Base-by-base conservation (phyloP, 768 basidiomycete species). In the Suillus subalutaceus region DNA sequence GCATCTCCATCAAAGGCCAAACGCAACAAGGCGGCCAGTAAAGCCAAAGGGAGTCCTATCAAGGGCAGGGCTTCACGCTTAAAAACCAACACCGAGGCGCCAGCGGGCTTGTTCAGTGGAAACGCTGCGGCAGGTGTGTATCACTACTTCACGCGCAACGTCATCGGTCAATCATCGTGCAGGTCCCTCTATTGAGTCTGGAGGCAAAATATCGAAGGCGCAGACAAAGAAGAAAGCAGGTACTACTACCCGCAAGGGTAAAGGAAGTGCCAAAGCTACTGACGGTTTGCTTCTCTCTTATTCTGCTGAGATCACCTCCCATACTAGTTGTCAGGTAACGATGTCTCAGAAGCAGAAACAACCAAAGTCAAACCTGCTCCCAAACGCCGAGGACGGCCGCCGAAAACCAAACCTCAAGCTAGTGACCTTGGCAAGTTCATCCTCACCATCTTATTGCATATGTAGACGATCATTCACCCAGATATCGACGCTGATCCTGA, bases 351-450 rank as follows among this genome's bases (percentile, higher is more conserved):
- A 16, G 55, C 38, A 71, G 71, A 37, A 9, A 62, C 63, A 4
- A 3, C 26, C 6, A 7, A 13, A 2, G 9, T 55, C 37, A 65
- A 67, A 26, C 63, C 72, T 44, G 18, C 66, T 43, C 63, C 72
- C 9, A 72, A 67, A 38, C 74, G 70, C 12, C 68, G 66, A 48
- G 66, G 68, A 7, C 63, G 63, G 23, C 66, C 63, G 6, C 44
- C 59, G 13, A 74, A 71, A 23, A 58, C 58, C 3, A 70, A 70
- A 63, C 59, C 63, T 46, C 72, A 67, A 41, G 32, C 18, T 16
- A 56, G 5, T 18, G 37, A 43, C 30, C 20, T 30, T 61, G 55
- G 50, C n/a, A 64, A 23, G 55, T 61, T 26, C 55, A 20, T 41
- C 1, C 10, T 35, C 32, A 15, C 32, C 3, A 41, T 23, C 38